phyloP scores from a whole-genome alignment of 2,329 filamentous ascomycete genomes.

The Trichoderma koningii region DNA sequence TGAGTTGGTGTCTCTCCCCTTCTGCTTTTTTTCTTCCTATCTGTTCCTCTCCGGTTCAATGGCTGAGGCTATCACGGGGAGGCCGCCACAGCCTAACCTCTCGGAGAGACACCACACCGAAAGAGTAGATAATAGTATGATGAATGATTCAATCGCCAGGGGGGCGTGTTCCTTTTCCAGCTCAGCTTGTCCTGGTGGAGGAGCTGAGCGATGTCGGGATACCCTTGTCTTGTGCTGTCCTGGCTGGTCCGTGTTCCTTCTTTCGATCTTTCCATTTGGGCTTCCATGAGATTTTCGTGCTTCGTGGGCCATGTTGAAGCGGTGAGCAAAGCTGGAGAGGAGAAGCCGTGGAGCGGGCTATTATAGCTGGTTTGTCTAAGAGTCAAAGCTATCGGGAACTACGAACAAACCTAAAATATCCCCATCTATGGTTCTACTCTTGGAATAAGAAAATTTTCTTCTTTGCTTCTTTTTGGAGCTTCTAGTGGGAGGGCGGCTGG shows the following conservation, averaged over 20 bases:
- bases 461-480: constrained; percentile 2
- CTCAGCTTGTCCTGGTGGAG: background rate
- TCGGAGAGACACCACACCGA: background rate
- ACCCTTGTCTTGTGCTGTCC: background rate
- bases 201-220: constrained; percentile 5
- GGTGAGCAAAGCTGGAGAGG: background rate
- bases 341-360: constrained; percentile 1
- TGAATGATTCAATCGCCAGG: background rate
- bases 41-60: background rate
- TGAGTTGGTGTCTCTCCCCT: background rate
- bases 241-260: background rate
- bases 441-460: background rate
- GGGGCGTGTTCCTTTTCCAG: background rate
- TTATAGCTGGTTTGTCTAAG: background rate
- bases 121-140: background rate
- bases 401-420: background rate
- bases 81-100: constrained; percentile 1
- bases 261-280: background rate
- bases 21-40: background rate
- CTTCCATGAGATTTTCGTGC: background rate
- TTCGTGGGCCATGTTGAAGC: background rate
- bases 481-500: constrained; percentile 1
- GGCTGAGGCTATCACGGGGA: constrained; percentile 21
- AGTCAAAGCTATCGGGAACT: no score
- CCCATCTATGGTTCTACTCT: background rate